Evolutionary conservation across 148 eudicot genomes (phyloP), one percentile per base, ranked within the genome.

Genomic region (Vaccinium darrowii): DNA sequence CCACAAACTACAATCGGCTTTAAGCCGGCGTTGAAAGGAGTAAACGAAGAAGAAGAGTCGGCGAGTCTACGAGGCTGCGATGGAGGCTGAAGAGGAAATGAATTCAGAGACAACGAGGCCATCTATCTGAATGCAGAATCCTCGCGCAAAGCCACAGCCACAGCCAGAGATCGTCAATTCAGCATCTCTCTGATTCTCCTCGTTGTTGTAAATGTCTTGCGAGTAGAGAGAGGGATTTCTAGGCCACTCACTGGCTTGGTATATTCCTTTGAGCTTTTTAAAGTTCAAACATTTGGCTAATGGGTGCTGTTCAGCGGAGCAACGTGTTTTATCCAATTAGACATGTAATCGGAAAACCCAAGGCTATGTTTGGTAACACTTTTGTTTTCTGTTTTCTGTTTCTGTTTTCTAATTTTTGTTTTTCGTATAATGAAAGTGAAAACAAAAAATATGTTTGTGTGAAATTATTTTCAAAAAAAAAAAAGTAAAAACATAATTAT

Each of bases 1-100:
- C 95, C 99, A 60, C 75, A 72, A 7, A 91, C 91, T 0, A 91
- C 91, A 7, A 96, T 94, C 77, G 99, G 99, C 84, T 94, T 92
- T 39, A 91, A 81, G 43, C 50, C 81, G 49, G 21, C 43, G 76
- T 13, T 81, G 60, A 76, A 75, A 13, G 83, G 69, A 83, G 78
- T 49, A 62, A 60, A 19, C 23, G 75, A 39, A 1, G 76, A 72
- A 7, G 81, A 73, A 8, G 86, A 11, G 86, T 72, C 62, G n/a
- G 73, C 49, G 52, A 87, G n/a, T 82, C 72, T 88, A 69, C 89
- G 84, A 63, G 89, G 87, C 21, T 80, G 86, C 54, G 85, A 69
- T 15, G 80, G 85, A 18, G 88, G 39, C 63, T 81, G 82, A 11
- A 76, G 54, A 36, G 87, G 51, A 72, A 85, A 81, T 51, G 91